Evolutionary conservation across 805 yeast species (phyloP), one percentile per base, ranked within the genome.

Genomic region (Henningerozyma blattae): DNA sequence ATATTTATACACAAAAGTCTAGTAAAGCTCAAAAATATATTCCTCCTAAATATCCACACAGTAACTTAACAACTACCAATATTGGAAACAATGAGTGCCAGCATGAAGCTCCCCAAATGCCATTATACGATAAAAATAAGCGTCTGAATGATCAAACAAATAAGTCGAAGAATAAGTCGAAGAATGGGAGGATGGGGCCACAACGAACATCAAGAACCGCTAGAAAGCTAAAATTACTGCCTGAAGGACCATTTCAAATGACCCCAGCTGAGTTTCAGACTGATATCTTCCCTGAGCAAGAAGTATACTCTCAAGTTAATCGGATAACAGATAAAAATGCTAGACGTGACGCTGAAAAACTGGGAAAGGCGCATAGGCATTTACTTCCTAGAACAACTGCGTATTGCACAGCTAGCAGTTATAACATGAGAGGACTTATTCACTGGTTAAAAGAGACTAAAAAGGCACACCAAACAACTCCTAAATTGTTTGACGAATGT

Each of bases 391-490:
- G 98, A 40, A 95, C 87, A 2, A 89, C 97, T 0, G 94, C 95
- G 3, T 91, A 86, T 53, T 89, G 97, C 59, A 89, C 97, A 0
- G 86, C 96, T 18, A 87, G 95, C 20, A 75, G 91, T 17, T 91
- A 87, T 51, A 75, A 74, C 43, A 83, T 91, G 94, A 73, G 80
- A 45, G 96, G 86, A 32, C 62, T 91, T 27, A 66, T 80, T 31
- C 65, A 89, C 47, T 89, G 95, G 87, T 59, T 91, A 34, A 77
- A 79, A 47, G 91, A 84, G 32, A 68, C 85, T 16, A 81, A 75
- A 50, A 62, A 81, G 39, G 62, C 70, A 1, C 82, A 79, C 48
- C 78, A 85, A 25, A 76, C 91, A 0, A 75, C 75, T 44, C 95
- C 97, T 1, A 83, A 82, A 46, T 59, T 86, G 36, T 84, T 89